These are phyloP conservation scores for Trichothecium sympodiale DNA, from an alignment of 2,329 filamentous ascomycete species.

Conservation along the genomic window DNA sequence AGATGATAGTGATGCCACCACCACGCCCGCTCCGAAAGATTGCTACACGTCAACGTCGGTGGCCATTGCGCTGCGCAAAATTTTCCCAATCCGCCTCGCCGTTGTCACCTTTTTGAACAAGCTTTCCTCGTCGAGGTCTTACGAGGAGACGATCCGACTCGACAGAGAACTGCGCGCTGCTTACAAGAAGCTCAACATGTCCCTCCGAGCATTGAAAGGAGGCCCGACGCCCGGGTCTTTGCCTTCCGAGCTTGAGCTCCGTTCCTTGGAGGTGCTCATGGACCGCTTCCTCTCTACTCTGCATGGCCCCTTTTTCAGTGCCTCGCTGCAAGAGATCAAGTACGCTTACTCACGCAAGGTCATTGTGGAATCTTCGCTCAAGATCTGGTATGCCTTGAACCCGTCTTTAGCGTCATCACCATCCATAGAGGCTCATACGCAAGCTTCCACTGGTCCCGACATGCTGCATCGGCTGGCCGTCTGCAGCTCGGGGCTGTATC, in stretches of 20 bases:
- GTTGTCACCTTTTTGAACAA: constrained; percentile 32
- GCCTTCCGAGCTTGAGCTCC: constrained; percentile 27
- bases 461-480: constrained; percentile 6
- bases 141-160: constrained; percentile 31
- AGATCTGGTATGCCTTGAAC: constrained; percentile 29
- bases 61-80: constrained; percentile 28
- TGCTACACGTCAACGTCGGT: constrained; percentile 29
- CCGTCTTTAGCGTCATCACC: no score
- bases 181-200: constrained; percentile 28
- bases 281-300: constrained; percentile 43
- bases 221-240: constrained; percentile 7
- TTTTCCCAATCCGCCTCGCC: constrained; percentile 30
- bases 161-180: constrained; percentile 28
- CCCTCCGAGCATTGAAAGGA: constrained; percentile 16
- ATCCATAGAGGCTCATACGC: no score
- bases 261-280: constrained; percentile 37
- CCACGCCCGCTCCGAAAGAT: constrained; percentile 18
- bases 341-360: constrained; percentile 41
- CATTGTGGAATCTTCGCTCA: constrained; percentile 34
- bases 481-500: constrained; percentile 30
- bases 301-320: constrained; percentile 39
- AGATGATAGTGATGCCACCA: no score
- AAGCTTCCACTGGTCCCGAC: neutral
- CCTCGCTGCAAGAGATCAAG: constrained; percentile 25
- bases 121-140: constrained; percentile 22